Evolutionary conservation across 2,329 filamentous ascomycete genomes (phyloP), one percentile per base, ranked within the genome.

Genomic region (Thielaviopsis ethacetica): DNA sequence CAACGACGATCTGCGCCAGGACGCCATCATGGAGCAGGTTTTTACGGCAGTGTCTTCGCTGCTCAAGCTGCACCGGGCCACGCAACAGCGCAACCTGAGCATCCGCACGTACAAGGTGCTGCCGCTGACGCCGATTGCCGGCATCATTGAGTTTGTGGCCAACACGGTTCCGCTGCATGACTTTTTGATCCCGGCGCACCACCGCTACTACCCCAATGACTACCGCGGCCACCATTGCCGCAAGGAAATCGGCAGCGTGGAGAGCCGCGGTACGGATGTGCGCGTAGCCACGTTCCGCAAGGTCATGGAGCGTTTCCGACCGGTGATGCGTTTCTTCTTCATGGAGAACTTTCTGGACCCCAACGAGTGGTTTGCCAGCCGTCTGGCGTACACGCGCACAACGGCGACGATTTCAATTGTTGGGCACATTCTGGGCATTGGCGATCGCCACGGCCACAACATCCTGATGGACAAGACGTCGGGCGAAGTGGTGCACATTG

Each of bases 1-100:
- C 19, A 91, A 91, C 67, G 93, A 98, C 69, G 91, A 98, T 68
- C 79, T 99, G 13, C 86, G 94, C 9, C 93, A 98, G 73, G 93
- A 99, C 67, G 89, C 91, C 52, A 98, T 83, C 75, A 99, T 99
- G 94, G 94, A 98, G 71, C 93, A 99, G 71, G 93, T 98, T 1
- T 99, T 98, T 69, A 88, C 91, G 61, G 90, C 95, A 71, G 93
- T 96, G 22, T 97, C 90, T 60, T 87, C 88, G 56, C 80, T 98
- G 22, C 76, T 99, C 26, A 87, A 88, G 68, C 84, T 88, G 54
- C 90, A 97, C 69, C 84, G 88, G 59, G 80, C 84, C 13, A 96
- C 93, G 2, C 85, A 90, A 47, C 90, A 95, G 67, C 85, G 93
- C 5, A 88, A 88, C 63, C 76, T 99, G 12, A 88, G 86, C 9